Base-by-base conservation (phyloP, 1,284 basidiomycete genomes). In the Sanghuangporus weigelae region DNA sequence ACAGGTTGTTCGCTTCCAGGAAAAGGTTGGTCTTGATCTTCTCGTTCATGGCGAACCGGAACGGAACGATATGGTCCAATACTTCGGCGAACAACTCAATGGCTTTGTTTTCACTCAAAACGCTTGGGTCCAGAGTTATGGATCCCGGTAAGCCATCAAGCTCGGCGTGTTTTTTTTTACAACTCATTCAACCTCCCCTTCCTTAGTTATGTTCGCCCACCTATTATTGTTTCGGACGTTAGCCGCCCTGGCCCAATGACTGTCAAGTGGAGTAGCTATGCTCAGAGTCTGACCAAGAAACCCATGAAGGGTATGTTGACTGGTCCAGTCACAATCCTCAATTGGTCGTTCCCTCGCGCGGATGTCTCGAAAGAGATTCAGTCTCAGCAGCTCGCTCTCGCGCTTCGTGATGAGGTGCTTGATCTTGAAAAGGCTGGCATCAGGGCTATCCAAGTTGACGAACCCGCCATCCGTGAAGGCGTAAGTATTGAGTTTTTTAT, bases 261-360 rank as follows among this genome's bases (percentile, higher is more conserved):
- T 71, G 96, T 99, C 73, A 88, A 88, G 76, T 99, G 97, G 97
- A 95, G 92, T 69, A 86, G 87, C 73, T 99, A 96, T 78, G 96
- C 97, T 65, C 97, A 99, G 84, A 95, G 92, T 77, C 76, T 98
- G 70, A 93, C 96, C 71, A 81, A 87, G 76, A 91, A 89, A 78
- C 95, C 96, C 73, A 96, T 99, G 93, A 99, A 99, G 90, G 96
- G 96, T 71, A 99, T 99, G 97, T 82, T 95, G 68, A 96, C 96
- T 67, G 95, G 96, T 68, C 93, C 94, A 38, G 94, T 96, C 73
- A 95, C 93, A 69, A 98, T 99, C 79, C 87, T 99, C 78, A 98
- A 98, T 86, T 99, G 97, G 97, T 99, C 97, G 50, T 99, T 99
- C 96, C 97, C 97, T 73, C 96, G 97, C 80, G 95, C 94, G 70